These are phyloP conservation scores for Venturia effusa DNA, from an alignment of 2,329 filamentous ascomycete genomes.

Conservation along the genomic window DNA sequence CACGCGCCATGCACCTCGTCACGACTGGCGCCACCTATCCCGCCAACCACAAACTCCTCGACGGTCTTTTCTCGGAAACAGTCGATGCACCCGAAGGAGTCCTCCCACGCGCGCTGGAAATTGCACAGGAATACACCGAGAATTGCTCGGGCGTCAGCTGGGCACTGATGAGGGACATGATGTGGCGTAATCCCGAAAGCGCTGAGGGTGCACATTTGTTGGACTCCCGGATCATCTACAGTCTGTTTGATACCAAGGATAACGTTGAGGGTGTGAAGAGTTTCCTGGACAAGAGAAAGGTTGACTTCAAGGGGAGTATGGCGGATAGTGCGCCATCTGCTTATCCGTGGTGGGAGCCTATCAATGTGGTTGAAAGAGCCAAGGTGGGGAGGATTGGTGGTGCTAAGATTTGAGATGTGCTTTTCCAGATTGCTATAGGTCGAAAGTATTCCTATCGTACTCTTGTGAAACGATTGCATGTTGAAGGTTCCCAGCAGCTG, in stretches of 20 bases:
- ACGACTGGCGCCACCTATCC: constrained; percentile 55
- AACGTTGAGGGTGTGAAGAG: constrained; percentile 56
- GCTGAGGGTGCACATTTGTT: constrained; percentile 62
- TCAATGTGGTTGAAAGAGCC: constrained; percentile 34
- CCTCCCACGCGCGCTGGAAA: constrained; percentile 50
- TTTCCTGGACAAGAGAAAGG: constrained; percentile 59
- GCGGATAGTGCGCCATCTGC: constrained; percentile 46
- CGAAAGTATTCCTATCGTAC: not conserved
- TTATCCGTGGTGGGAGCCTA: constrained; percentile 59
- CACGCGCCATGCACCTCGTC: constrained; percentile 51
- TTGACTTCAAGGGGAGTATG: constrained; percentile 50
- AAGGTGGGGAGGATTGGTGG: constrained; percentile 17
- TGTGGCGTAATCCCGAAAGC: constrained; percentile 48
- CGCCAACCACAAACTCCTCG: constrained; percentile 39
- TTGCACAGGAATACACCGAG: constrained; percentile 55
- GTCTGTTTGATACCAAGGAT: constrained; percentile 48
- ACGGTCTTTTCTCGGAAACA: constrained; percentile 55
- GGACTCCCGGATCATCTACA: constrained; percentile 54
- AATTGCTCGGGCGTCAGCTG: constrained; percentile 56
- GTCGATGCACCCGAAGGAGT: constrained; percentile 49
- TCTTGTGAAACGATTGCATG: not conserved
- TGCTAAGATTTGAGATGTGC: not conserved
- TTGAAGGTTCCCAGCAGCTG: not conserved
- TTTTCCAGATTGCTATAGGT: not conserved
- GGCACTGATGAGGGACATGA: constrained; percentile 59